Conservation (phyloP, 768 basidiomycete genomes). For the Pilatotrama ljubarskyi region DNA sequence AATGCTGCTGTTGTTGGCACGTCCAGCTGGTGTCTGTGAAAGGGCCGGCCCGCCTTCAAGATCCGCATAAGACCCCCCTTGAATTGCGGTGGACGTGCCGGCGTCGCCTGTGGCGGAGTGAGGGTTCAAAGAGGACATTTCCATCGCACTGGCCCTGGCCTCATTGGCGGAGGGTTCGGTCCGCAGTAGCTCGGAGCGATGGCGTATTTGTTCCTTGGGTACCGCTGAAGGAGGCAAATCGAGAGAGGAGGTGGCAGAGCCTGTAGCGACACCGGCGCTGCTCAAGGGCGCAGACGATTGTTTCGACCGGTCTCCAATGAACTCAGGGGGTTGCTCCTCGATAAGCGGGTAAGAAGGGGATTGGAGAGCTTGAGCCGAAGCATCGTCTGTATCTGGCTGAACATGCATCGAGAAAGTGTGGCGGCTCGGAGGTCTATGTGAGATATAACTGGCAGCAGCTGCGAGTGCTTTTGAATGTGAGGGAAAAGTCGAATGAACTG, state of each 20-base stretch:
- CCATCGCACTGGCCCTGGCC: background rate
- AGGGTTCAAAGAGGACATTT: background rate
- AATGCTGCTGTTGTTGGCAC: background rate
- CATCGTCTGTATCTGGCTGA: too few relatives aligned
- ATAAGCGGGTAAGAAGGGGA: too few relatives aligned
- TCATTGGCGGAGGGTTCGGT: background rate
- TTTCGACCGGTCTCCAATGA: too few relatives aligned
- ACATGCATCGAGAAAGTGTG: too few relatives aligned
- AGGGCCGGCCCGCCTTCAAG: background rate
- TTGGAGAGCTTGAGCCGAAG: too few relatives aligned
- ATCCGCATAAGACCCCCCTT: background rate
- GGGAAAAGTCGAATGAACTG: too few relatives aligned
- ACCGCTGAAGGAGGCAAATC: background rate
- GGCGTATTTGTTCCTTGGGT: background rate
- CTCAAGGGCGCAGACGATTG: too few relatives aligned
- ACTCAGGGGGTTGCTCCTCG: too few relatives aligned
- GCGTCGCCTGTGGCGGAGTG: background rate
- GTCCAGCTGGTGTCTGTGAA: background rate
- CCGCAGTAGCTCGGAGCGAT: background rate
- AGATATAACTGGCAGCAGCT: too few relatives aligned
- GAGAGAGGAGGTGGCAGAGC: background rate
- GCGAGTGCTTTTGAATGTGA: too few relatives aligned
- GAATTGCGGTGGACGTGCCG: background rate
- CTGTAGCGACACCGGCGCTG: too few relatives aligned
- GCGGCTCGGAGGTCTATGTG: too few relatives aligned